Evolutionary conservation across 164 flowering plant genomes (phyloP).

Genomic region (Vitis cinerea): DNA sequence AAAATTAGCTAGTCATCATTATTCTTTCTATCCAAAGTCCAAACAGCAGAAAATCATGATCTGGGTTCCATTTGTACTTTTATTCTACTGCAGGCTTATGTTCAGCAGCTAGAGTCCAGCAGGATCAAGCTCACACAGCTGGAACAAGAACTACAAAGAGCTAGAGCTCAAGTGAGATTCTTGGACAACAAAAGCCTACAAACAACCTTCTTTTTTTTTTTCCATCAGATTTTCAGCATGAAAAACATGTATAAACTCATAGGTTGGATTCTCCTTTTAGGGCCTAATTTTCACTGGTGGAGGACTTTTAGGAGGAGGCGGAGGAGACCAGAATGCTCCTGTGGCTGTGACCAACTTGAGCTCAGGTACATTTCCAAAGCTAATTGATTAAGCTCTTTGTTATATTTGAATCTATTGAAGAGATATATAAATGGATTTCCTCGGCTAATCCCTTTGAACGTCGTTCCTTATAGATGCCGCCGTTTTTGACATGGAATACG

Average conservation of each 20-base stretch:
- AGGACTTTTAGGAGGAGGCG: constrained; percentile 26
- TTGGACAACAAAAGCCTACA: background rate
- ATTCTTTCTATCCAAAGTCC: background rate
- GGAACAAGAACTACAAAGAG: constrained; percentile 94
- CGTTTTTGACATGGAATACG: constrained; percentile 85
- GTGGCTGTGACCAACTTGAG: constrained; percentile 46
- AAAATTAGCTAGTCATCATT: background rate
- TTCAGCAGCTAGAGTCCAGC: constrained; percentile 94
- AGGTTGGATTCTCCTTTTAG: constrained; percentile 28
- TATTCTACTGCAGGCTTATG: constrained; percentile 74
- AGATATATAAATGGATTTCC: background rate
- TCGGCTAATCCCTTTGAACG: background rate
- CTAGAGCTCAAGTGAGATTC: constrained; percentile 70
- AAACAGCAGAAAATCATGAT: background rate
- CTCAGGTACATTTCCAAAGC: constrained; percentile 42
- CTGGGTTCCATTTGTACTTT: background rate
- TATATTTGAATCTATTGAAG: background rate
- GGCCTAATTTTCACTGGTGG: constrained; percentile 81
- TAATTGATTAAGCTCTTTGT: background rate
- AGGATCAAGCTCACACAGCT: constrained; percentile 89
- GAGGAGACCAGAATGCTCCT: constrained; percentile 68
- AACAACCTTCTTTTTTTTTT: background rate
- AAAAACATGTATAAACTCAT: too few species aligned
- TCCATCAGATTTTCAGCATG: too few species aligned
- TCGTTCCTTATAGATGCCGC: constrained; percentile 55